Base-by-base conservation (phyloP, 257 asterid species). In the Mitragyna speciosa region DNA sequence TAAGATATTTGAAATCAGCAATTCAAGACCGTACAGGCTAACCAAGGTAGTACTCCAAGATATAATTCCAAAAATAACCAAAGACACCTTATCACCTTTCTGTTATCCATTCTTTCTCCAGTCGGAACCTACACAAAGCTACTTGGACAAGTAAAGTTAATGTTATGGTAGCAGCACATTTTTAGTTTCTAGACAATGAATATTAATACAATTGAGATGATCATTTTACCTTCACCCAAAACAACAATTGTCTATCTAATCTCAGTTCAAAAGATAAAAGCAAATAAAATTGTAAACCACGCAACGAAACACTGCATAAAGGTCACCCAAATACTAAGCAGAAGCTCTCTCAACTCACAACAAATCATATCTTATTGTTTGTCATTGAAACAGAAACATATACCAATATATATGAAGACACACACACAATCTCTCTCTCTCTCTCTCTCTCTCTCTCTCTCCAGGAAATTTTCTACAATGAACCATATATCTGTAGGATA, bases 131-230 rank as follows among this genome's bases (percentile, higher is more conserved):
- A 11, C 5, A 10, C 66, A 67, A 12, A 31, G 52, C 64, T 15
- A 77, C 12, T 12, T 47, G 31, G 19, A 30, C 22, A 33, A 36
- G 33, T 79, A 10, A 79, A 45, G 65, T 73, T 79, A n/a, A 61
- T 49, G 64, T 36, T 8, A 19, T 2, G 66, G 45, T 20, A 12
- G 19, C 12, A 28, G 72, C 72, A 73, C 7, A 10, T 45, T 48
- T 28, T 22, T 28, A 26, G 26, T 26, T 48, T 28, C 43, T 48
- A 48, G 24, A n/a, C n/a, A 48, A 0, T 20, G 26, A 36, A 45
- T 70, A 36, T 15, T 43, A 63, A 64, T 28, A 22, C 9, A 64
- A 28, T 64, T 61, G 39, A 41, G 3, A 75, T 6, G 8, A 15
- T 58, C 16, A 26, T 30, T 79, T 52, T 59, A 56, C 26, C 26